Evolutionary conservation across 228 moss, liverwort and hornwort species (phyloP).

Genomic region (Sphagnum magellanicum): DNA sequence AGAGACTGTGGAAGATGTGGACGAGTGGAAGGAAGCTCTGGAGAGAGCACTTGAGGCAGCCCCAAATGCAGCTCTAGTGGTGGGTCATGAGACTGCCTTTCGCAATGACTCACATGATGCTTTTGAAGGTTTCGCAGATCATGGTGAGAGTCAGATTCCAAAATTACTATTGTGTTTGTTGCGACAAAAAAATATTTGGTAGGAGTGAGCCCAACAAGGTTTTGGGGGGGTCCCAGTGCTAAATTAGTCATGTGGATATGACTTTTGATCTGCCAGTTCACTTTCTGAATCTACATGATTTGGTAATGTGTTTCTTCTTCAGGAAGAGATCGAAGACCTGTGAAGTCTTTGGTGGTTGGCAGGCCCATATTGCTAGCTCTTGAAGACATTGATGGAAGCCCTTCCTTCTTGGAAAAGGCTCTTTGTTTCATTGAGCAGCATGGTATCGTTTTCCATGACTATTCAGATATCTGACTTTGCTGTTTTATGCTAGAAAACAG

Average conservation of each 20-base stretch:
- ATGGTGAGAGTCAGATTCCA: conserved; percentile 23
- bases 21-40: conserved; percentile 86
- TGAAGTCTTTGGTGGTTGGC: conserved; percentile 74
- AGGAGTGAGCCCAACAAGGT: too few relatives aligned
- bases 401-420: conserved; percentile 90
- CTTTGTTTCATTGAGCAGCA: conserved; percentile 76
- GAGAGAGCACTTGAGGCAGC: conserved; percentile 79
- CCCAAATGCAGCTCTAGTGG: conserved; percentile 70
- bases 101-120: conserved; percentile 70
- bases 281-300: too few relatives aligned
- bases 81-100: conserved; percentile 67
- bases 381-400: conserved; percentile 85
- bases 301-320: not conserved
- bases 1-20: conserved; percentile 87
- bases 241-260: too few relatives aligned
- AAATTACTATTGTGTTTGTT: not conserved
- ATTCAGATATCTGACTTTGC: not conserved
- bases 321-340: conserved; percentile 63
- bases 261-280: too few relatives aligned
- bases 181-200: not conserved
- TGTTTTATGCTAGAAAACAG: too few relatives aligned
- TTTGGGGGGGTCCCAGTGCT: too few relatives aligned
- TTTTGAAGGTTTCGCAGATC: conserved; percentile 68
- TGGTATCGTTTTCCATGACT: conserved; percentile 22
- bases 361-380: conserved; percentile 79